phyloP scores from a whole-genome alignment of 2,329 filamentous ascomycete genomes.

The Ceratocystis alfenasii region DNA sequence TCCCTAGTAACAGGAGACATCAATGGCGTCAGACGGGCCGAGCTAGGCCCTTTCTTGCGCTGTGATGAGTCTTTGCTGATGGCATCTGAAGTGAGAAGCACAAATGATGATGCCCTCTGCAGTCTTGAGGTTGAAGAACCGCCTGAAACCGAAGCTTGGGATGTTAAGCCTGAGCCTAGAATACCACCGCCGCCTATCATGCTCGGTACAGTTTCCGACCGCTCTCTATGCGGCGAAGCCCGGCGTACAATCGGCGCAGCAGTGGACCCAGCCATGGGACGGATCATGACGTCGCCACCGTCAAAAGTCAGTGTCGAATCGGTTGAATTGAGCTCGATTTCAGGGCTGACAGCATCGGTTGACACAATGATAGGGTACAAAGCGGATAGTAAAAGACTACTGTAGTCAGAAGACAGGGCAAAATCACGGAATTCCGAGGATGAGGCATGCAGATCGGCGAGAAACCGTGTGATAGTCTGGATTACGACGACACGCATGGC shows the following conservation, averaged over 20 bases:
- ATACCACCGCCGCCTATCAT: background rate
- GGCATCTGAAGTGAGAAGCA: slow-evolving; percentile 60
- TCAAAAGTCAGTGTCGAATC: slow-evolving; percentile 74
- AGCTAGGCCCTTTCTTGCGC: slow-evolving; percentile 34
- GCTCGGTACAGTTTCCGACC: slow-evolving; percentile 36
- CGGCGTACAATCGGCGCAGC: slow-evolving; percentile 56
- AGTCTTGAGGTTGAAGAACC: slow-evolving; percentile 40
- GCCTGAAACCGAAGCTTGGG: slow-evolving; percentile 4
- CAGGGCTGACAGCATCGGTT: slow-evolving; percentile 68
- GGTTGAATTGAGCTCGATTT: slow-evolving; percentile 75
- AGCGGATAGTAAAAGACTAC: slow-evolving; percentile 64
- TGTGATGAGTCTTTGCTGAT: background rate
- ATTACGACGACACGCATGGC: slow-evolving; percentile 50
- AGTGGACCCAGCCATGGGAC: slow-evolving; percentile 53
- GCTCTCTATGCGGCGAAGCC: slow-evolving; percentile 40
- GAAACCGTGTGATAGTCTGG: slow-evolving; percentile 64
- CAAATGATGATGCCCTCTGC: slow-evolving; percentile 77
- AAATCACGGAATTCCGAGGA: slow-evolving; percentile 75
- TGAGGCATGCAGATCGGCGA: slow-evolving; percentile 64
- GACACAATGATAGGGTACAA: slow-evolving; percentile 83
- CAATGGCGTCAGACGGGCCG: slow-evolving; percentile 51
- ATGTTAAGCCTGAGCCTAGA: background rate
- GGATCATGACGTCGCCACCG: slow-evolving; percentile 71
- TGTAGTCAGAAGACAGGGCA: slow-evolving; percentile 64
- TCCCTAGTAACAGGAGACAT: slow-evolving; percentile 34